Conservation (phyloP, 768 basidiomycete species). For the Gautieria morchelliformis region DNA sequence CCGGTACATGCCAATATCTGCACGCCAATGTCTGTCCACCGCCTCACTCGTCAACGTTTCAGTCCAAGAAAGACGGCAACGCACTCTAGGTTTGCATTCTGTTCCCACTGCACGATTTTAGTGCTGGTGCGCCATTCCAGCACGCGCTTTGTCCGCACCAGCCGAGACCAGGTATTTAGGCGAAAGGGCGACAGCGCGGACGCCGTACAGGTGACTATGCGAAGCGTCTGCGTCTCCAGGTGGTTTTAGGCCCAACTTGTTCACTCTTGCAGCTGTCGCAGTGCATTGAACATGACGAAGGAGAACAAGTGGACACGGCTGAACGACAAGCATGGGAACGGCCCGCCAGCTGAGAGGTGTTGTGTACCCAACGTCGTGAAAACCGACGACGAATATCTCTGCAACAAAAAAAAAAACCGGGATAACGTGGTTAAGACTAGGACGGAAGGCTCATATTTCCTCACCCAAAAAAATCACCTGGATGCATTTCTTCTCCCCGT, state of each 20-base stretch:
- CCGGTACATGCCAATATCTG: conserved; percentile 44
- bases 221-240: no score
- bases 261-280: conserved; percentile 63
- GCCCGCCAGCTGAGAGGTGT: background rate
- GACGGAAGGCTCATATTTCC: conserved; percentile 37
- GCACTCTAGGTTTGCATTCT: conserved; percentile 75
- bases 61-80: background rate
- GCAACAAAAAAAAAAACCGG: conserved; percentile 20
- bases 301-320: conserved; percentile 87
- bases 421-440: background rate
- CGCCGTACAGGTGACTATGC: conserved; percentile 69
- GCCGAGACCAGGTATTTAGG: no score
- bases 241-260: background rate
- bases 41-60: background rate
- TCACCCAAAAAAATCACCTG: conserved; percentile 76
- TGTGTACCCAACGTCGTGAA: conserved; percentile 65
- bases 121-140: conserved; percentile 84
- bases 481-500: conserved; percentile 65
- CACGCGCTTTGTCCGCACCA: conserved; percentile 58
- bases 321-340: conserved; percentile 1
- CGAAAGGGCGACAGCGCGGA: conserved; percentile 80
- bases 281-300: conserved; percentile 73
- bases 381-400: no score
- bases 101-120: conserved; percentile 85
- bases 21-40: no score